Base-by-base conservation (phyloP, 2,329 filamentous ascomycete genomes). In the Alternaria sp. region DNA sequence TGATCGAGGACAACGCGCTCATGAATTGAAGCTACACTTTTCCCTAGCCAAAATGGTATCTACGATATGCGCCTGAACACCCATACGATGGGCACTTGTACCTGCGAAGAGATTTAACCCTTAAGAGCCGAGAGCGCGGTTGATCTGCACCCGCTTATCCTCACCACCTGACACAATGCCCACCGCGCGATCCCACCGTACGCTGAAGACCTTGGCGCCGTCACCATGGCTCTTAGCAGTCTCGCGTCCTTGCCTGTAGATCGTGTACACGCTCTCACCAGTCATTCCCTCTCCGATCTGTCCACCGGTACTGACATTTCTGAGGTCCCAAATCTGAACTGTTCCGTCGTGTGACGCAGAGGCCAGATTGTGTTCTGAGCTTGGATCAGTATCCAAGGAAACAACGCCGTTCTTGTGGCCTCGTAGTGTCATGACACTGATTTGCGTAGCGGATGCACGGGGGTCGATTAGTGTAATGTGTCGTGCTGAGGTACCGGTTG, bases 391-490 rank as follows among this genome's bases (percentile, higher is more conserved):
- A 11, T 84, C 82, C 37, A 90, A 78, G n/a, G 80, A 80, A 2
- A 87, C 84, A 10, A 90, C 84, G 6, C 83, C 84, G 80, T 97
- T 97, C 59, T 87, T 87, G 80, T 98, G 94, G 0, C 94, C 94
- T 33, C 92, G 86, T 21, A 97, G 86, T n/a, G 92, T 97, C 88
- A 97, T 91, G 39, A 92, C 91, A 10, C 90, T 87, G 24, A 94
- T 90, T 1, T 88, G 85, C 1, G 88, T 85, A 3, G 92, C 90
- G 3, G 88, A 90, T 29, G 87, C 89, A 52, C 95, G 88, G 3
- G 94, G 94, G 77, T 99, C 95, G 66, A 98, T 86, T n/a, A 99
- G 85, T 0, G 92, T 94, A 73, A 99, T 91, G 79, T 96, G 92
- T 55, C 93, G 85, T 23, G 92, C 91, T 14, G 89, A 89, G 2